These are phyloP conservation scores for Exophiala oligosperma DNA, from an alignment of 2,329 filamentous ascomycete species.

Conservation along the genomic window DNA sequence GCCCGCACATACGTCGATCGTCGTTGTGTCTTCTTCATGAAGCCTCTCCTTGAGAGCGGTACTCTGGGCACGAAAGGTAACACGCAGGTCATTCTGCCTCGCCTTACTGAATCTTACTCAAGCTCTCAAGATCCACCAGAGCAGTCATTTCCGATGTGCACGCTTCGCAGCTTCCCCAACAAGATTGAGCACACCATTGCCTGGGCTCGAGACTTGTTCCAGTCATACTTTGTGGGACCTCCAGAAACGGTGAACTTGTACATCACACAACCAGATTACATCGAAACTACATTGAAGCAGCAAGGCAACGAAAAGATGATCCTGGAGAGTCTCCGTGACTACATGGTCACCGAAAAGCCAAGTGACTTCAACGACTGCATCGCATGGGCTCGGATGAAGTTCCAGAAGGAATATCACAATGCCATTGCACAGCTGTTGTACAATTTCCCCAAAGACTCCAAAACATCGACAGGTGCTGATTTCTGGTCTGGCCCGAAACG, in stretches of 20 bases:
- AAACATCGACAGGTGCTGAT: constrained; percentile 79
- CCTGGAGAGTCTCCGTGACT: constrained; percentile 85
- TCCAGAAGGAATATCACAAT: constrained; percentile 96
- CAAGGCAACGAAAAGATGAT: constrained; percentile 94
- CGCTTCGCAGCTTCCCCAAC: constrained; percentile 94
- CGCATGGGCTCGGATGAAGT: constrained; percentile 88
- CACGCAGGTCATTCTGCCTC: constrained; percentile 90
- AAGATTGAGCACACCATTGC: constrained; percentile 98
- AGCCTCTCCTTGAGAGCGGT: constrained; percentile 92
- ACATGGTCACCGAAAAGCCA: constrained; percentile 87
- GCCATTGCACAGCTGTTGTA: constrained; percentile 91
- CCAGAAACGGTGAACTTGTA: constrained; percentile 94
- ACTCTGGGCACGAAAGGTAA: constrained; percentile 99
- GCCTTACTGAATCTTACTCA: constrained; percentile 93
- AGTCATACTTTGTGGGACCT: constrained; percentile 88
- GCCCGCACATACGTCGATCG: constrained; percentile 95
- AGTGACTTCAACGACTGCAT: constrained; percentile 94
- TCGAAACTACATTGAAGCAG: constrained; percentile 84
- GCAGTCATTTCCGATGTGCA: constrained; percentile 99
- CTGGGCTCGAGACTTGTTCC: constrained; percentile 95
- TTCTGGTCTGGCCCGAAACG: constrained; percentile 99
- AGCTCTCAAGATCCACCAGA: constrained; percentile 96
- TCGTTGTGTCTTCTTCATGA: constrained; percentile 96
- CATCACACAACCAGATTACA: constrained; percentile 85
- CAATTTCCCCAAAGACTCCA: constrained; percentile 95